Base-by-base conservation (phyloP, 2,329 filamentous ascomycete species). In the Verticillium isaacii region DNA sequence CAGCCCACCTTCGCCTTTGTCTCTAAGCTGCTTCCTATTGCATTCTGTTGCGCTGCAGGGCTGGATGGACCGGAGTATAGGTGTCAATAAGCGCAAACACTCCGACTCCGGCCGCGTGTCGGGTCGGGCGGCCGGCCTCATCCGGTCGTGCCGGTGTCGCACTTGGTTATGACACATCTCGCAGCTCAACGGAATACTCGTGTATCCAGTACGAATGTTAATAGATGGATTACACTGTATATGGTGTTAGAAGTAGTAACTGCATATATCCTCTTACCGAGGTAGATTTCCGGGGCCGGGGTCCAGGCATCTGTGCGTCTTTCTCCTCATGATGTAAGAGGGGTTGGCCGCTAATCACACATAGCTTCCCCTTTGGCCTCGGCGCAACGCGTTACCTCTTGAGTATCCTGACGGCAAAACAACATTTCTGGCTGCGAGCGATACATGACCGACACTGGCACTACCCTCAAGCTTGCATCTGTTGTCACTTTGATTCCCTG, bases 31-130 rank as follows among this genome's bases (percentile, higher is more conserved):
- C 5, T 29, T 29, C 29, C 29, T 29, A 1, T 29, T 6, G 5
- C 29, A 29, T 5, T 29, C 9, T 36, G 34, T 36, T 9, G 34
- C 34, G 9, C 14, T 41, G 37, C 5, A 15, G 17, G 14, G 2
- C 37, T 41, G 37, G 17, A 7, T 41, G 37, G 37, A 36, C 37
- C 37, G 14, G 37, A 41, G 6, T 19, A 15, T 2, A 15, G 37
- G 19, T 50, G 45, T 50, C 19, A 12, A 50, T 23, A 50, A 23
- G 45, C 19, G n/a, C n/a, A 50, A 19, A 8, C 25, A 36, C 34
- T 58, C 57, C 57, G 57, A 58, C 57, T 45, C 39, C 56, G 56
- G 56, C 56, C n/a, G 56, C 56, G 56, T 32, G 15, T 45, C 57
- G 39, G 57, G 57, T 50, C 36, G 45, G 45, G 45, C 45, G n/a